These are phyloP conservation scores for Neckera pumila DNA, from an alignment of 225 moss, liverwort and hornwort species.

Conservation along the genomic window DNA sequence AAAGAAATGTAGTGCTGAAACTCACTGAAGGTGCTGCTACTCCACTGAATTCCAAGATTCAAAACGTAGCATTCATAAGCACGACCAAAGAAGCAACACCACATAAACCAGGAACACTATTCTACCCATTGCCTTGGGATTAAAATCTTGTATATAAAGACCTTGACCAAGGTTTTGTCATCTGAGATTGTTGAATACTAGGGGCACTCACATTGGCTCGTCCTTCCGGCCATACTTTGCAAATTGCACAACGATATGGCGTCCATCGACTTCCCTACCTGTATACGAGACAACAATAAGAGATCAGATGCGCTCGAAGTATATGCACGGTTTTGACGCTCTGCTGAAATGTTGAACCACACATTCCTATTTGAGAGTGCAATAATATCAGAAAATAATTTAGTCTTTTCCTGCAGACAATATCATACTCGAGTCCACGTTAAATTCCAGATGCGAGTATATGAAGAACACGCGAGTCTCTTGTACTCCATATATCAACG, in stretches of 20 bases:
- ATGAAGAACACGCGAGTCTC: too few species aligned
- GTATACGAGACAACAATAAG: not conserved
- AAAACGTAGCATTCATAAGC: not conserved
- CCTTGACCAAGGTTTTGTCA: not conserved
- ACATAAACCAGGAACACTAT: not conserved
- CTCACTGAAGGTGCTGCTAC: not conserved
- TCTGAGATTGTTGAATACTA: not conserved
- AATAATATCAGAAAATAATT: not conserved
- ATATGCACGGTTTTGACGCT: slow-evolving; percentile 31
- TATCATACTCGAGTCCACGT: not conserved
- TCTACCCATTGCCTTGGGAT: not conserved
- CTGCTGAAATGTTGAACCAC: slow-evolving; percentile 31
- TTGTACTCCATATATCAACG: not conserved
- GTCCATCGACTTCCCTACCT: slow-evolving; percentile 59
- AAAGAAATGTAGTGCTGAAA: not conserved
- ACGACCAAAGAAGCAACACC: not conserved
- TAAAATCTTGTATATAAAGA: not conserved
- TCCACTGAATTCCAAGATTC: not conserved
- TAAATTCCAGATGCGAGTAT: not conserved
- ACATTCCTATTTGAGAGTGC: slow-evolving; percentile 6
- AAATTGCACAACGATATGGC: slow-evolving; percentile 56
- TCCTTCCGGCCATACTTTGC: slow-evolving; percentile 59
- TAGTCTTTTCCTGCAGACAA: not conserved
- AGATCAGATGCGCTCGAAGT: not conserved
- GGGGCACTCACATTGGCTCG: slow-evolving; percentile 46